These are phyloP conservation scores for Abortiporus biennis DNA, from an alignment of 1,284 basidiomycete genomes.

Conservation along the genomic window DNA sequence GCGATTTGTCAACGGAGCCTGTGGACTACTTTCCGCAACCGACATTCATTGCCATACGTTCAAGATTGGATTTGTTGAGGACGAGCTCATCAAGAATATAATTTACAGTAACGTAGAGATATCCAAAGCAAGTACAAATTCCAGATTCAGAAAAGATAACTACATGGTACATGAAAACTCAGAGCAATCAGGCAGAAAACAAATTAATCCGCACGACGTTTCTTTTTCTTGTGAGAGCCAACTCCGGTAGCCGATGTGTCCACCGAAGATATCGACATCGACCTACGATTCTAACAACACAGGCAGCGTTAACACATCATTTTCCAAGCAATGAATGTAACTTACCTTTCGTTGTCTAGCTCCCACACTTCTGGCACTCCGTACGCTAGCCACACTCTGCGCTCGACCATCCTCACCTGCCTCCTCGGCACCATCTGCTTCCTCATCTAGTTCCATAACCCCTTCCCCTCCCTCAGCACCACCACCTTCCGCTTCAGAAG, in stretches of 20 bases:
- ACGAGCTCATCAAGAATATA: no score
- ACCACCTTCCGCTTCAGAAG: slow-evolving; percentile 29
- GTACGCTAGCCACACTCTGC: slow-evolving; percentile 58
- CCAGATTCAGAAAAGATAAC: no score
- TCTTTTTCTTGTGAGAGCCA: slow-evolving; percentile 9
- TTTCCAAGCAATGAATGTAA: slow-evolving; percentile 5
- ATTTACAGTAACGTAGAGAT: no score
- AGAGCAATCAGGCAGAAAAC: no score
- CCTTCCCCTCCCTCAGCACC: slow-evolving; percentile 20
- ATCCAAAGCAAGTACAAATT: no score
- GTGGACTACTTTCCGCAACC: no score
- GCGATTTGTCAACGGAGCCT: no score
- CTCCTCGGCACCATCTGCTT: slow-evolving; percentile 27
- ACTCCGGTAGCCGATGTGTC: slow-evolving; percentile 8
- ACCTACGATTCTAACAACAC: slow-evolving; percentile 6
- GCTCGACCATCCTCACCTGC: slow-evolving; percentile 49
- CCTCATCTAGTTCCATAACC: slow-evolving; percentile 20
- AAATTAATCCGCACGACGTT: slow-evolving; percentile 3
- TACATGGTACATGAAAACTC: no score
- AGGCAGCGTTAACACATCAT: not conserved
- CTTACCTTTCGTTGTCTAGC: slow-evolving; percentile 56
- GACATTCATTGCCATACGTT: no score
- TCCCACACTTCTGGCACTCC: slow-evolving; percentile 47
- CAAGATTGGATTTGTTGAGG: no score
- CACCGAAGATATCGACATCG: slow-evolving; percentile 13